Conservation (phyloP, 176 grass and related monocot species). For the Paspalum vaginatum region DNA sequence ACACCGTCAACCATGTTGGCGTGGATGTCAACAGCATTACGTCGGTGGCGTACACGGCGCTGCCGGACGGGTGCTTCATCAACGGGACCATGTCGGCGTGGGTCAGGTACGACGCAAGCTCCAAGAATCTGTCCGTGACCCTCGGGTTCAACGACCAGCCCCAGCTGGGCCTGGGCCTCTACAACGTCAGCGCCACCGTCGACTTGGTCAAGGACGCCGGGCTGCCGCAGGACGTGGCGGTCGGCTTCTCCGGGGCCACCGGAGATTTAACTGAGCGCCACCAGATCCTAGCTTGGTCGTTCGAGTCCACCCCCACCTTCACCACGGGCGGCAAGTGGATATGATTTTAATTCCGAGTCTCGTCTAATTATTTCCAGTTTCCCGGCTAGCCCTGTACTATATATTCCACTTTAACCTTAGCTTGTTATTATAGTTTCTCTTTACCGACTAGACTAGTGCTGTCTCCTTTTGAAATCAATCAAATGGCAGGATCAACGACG, state of each 20-base stretch:
- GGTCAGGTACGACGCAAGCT: slow-evolving; percentile 24
- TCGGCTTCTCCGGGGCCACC: slow-evolving; percentile 23
- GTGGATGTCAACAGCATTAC: slow-evolving; percentile 16
- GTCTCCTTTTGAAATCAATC: not conserved
- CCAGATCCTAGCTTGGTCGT: slow-evolving; percentile 25
- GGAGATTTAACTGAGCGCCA: not conserved
- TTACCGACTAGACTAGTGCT: too few species aligned
- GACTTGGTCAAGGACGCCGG: not conserved
- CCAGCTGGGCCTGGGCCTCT: not conserved
- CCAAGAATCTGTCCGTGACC: not conserved
- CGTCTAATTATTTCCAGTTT: too few species aligned
- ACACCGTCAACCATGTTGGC: not conserved
- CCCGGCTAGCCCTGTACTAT: too few species aligned
- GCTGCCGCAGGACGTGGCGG: not conserved
- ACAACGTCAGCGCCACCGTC: slow-evolving; percentile 5
- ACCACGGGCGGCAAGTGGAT: not conserved
- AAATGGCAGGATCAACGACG: not conserved
- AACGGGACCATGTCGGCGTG: slow-evolving; percentile 28
- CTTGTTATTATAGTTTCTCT: too few species aligned
- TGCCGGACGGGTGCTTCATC: slow-evolving; percentile 23
- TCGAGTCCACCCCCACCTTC: not conserved
- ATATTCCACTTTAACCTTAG: too few species aligned
- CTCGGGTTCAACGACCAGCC: not conserved
- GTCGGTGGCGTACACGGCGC: not conserved
- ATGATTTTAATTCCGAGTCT: not conserved